phyloP scores from a whole-genome alignment of 192 early-diverging fungal species.

The Coemansia sp. region DNA sequence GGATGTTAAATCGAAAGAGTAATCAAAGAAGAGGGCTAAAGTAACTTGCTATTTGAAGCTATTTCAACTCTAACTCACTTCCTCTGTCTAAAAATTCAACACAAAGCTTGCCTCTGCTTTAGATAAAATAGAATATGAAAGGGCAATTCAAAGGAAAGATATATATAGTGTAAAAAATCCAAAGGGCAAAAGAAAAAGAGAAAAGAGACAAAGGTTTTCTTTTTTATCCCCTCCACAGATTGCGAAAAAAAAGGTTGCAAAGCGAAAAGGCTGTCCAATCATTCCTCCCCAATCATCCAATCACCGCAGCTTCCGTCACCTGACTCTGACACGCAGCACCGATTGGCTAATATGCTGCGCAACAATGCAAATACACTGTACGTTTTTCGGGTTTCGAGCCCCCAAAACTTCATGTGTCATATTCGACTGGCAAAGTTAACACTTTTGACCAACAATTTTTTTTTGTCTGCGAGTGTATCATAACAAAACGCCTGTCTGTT shows the following conservation, averaged over 20 bases:
- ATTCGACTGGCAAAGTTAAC: no score
- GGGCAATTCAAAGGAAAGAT: neutral
- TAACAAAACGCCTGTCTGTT: no score
- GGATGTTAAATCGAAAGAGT: slow-evolving; percentile 3
- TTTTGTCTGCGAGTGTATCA: no score
- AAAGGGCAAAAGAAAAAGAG: slow-evolving; percentile 4
- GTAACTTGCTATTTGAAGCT: neutral
- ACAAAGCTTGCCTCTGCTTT: neutral
- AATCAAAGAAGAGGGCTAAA: slow-evolving; percentile 11
- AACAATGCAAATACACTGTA: no score
- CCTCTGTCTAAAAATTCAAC: neutral
- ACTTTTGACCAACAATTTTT: no score
- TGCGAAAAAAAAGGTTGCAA: slow-evolving; percentile 7
- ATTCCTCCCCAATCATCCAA: slow-evolving; percentile 3
- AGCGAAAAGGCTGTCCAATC: neutral
- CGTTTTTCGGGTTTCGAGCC: no score
- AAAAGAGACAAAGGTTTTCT: slow-evolving; percentile 11
- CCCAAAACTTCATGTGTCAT: no score
- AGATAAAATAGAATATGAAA: neutral
- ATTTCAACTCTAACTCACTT: neutral
- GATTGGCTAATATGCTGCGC: slow-evolving; percentile 11
- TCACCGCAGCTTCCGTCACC: slow-evolving; percentile 6
- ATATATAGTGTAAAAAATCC: neutral
- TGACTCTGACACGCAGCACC: slow-evolving; percentile 1
- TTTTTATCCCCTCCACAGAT: slow-evolving; percentile 6